Evolutionary conservation across 192 early-diverging fungal genomes (phyloP), one percentile per base, ranked within the genome.

Genomic region (Chytriomyces sp.): DNA sequence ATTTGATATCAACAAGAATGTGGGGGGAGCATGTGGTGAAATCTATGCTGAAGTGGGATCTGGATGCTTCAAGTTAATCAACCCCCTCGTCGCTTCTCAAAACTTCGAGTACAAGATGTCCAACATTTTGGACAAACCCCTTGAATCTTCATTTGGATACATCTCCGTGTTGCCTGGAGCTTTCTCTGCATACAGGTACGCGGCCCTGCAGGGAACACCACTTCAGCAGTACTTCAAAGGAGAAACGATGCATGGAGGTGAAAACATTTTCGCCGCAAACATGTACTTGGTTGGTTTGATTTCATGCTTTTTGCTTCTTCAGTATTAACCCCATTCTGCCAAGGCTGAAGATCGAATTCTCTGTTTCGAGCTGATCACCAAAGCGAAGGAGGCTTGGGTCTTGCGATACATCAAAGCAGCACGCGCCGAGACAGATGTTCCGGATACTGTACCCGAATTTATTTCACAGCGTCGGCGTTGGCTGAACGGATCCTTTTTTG

Each of bases 1-100:
- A 52, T 98, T 98, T 77, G 92, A 93, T 77, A 78, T 84, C 28
- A 82, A 93, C 80, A 84, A 86, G 36, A 77, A 85, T 26, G 88
- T 98, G 30, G 96, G 91, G 53, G 96, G 96, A 30, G 96, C 96
- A 7, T 98, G 96, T 70, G 96, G 96, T 40, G 96, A 98, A 79
- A 96, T 98, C 74, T 90, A 89, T 64, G 91, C 92, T 36, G 90
- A 93, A 62, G 78, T 93, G 52, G 95, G 94, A 68, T 80, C 34
- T 41, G 74, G 62, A 0, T 72, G 77, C 64, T 54, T 74, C 73
- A 84, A 85, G 54, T 39, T 88, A 32, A n/a, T 86, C 49, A 90
- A 90, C 56, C 89, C 89, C 25, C 64, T 91, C 14, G 85, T 90
- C 0, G 89, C 90, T 3, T 78, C 79, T n/a, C 90, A 91, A 63